Conservation (phyloP, 1,284 basidiomycete genomes). For the Ustilago nuda region DNA sequence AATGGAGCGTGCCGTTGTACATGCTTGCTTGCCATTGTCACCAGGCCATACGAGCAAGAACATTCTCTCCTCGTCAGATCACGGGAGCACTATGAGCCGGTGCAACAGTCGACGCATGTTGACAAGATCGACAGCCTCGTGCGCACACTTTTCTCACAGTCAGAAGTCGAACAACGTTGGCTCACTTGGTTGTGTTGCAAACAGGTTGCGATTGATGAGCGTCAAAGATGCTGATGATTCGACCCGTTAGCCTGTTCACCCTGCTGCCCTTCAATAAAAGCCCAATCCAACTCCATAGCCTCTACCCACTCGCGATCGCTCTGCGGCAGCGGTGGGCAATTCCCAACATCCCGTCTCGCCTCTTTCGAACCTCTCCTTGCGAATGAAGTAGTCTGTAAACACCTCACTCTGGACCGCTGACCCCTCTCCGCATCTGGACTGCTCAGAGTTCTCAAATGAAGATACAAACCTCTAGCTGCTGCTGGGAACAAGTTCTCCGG, state of each 20-base stretch:
- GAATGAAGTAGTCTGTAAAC: constrained; percentile 40
- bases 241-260: constrained; percentile 1
- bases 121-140: not conserved
- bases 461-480: constrained; percentile 77
- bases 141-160: not conserved
- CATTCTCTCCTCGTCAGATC: not conserved
- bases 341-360: constrained; percentile 32
- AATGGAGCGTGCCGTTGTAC: constrained; percentile 20
- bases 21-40: not conserved
- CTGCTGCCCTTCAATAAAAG: constrained; percentile 12
- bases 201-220: not conserved
- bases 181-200: no score
- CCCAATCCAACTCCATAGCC: constrained; percentile 49
- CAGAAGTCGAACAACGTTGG: not conserved
- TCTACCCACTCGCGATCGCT: constrained; percentile 47
- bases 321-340: constrained; percentile 38
- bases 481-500: constrained; percentile 77
- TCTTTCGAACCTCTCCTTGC: constrained; percentile 27
- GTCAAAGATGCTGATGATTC: constrained; percentile 19
- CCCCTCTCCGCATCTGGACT: constrained; percentile 34
- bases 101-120: not conserved
- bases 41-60: not conserved
- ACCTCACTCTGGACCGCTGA: constrained; percentile 23
- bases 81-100: not conserved
- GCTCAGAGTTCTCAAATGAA: constrained; percentile 80